Evolutionary conservation across 1,284 basidiomycete genomes (phyloP).

Genomic region (Cystobasidium pallidum): DNA sequence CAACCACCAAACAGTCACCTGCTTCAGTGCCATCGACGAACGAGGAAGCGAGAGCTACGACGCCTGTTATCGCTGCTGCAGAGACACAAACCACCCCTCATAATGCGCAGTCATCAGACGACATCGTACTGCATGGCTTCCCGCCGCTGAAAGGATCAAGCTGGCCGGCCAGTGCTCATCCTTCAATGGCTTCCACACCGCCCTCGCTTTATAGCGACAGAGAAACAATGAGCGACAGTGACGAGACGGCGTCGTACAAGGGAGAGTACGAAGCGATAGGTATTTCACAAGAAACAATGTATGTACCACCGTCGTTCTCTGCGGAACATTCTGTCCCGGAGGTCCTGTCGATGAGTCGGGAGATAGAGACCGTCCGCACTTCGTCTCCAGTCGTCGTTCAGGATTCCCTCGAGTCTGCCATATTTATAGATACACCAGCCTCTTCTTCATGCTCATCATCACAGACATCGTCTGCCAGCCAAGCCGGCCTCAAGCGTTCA

Average conservation of each 20-base stretch:
- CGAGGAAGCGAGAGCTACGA: background rate
- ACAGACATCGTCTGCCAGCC: background rate
- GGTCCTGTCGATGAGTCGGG: background rate
- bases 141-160: background rate
- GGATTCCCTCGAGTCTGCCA: background rate
- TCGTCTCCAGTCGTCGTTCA: constrained; percentile 10
- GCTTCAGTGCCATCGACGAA: background rate
- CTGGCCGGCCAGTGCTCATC: constrained; percentile 19
- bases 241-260: constrained; percentile 8
- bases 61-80: background rate
- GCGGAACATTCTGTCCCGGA: background rate
- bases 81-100: background rate
- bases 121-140: background rate
- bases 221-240: constrained; percentile 14
- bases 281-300: constrained; percentile 5
- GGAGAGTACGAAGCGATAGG: background rate
- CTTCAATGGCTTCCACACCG: constrained; percentile 10
- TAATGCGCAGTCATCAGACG: background rate
- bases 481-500: background rate
- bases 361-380: background rate
- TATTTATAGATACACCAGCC: background rate
- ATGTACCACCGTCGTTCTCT: constrained; percentile 7
- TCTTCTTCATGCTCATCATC: constrained; percentile 16
- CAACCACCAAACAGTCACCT: background rate
- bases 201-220: constrained; percentile 5